These are phyloP conservation scores for Aspergillus melleus DNA, from an alignment of 2,329 filamentous ascomycete genomes.

Conservation along the genomic window DNA sequence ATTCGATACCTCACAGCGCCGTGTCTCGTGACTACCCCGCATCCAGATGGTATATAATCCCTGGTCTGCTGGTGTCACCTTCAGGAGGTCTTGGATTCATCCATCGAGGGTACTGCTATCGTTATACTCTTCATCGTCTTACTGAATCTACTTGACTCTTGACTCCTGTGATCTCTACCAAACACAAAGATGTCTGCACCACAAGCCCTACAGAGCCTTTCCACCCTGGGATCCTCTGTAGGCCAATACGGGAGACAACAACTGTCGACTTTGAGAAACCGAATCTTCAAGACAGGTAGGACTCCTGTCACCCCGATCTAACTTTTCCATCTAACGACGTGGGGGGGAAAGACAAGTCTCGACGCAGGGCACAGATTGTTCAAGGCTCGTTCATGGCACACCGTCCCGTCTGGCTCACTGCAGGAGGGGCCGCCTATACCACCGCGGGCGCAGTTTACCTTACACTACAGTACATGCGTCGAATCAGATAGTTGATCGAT, in stretches of 20 bases:
- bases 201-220: slow-evolving; percentile 21
- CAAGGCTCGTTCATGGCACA: slow-evolving; percentile 33
- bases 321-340: not conserved
- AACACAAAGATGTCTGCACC: slow-evolving; percentile 21
- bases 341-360: slow-evolving; percentile 24
- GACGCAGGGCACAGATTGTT: slow-evolving; percentile 27
- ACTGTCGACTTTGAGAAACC: slow-evolving; percentile 17
- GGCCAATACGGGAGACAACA: slow-evolving; percentile 20
- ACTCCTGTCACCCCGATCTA: not conserved
- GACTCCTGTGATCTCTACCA: not conserved
- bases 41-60: slow-evolving; percentile 21
- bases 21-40: slow-evolving; percentile 25
- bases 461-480: slow-evolving; percentile 32
- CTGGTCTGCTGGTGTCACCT: slow-evolving; percentile 10
- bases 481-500: slow-evolving; percentile 14
- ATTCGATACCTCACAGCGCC: not conserved
- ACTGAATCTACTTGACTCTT: not conserved
- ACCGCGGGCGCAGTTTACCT: slow-evolving; percentile 32
- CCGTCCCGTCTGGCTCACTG: slow-evolving; percentile 34
- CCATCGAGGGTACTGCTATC: not conserved
- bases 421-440: slow-evolving; percentile 32
- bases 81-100: not conserved
- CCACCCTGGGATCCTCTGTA: slow-evolving; percentile 17
- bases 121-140: not conserved
- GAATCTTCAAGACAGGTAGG: slow-evolving; percentile 23